Conservation (phyloP, 106 monocot species). For the Acanthochlamys bracteata region DNA sequence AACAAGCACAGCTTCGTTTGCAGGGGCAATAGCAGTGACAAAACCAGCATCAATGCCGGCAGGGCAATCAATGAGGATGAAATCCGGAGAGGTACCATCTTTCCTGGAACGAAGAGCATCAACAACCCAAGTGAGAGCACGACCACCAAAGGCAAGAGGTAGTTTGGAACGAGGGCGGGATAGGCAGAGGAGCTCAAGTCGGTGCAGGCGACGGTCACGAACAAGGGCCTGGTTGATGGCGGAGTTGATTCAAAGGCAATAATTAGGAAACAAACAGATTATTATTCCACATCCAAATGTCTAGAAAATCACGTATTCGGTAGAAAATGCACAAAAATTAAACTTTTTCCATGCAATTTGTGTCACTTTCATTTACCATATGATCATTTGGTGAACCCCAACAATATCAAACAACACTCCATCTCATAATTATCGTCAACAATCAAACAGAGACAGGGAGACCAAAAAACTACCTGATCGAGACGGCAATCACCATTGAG, state of each 20-base stretch:
- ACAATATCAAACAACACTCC: too few species aligned
- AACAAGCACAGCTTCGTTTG: slow-evolving; percentile 81
- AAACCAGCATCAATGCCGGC: slow-evolving; percentile 94
- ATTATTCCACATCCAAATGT: too few species aligned
- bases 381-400: too few species aligned
- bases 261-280: too few species aligned
- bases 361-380: too few species aligned
- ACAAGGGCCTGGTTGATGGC: slow-evolving; percentile 42
- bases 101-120: slow-evolving; percentile 46
- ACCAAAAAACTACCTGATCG: slow-evolving; percentile 11
- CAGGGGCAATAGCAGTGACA: slow-evolving; percentile 86
- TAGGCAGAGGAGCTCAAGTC: slow-evolving; percentile 62
- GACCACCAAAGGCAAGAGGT: slow-evolving; percentile 56
- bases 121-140: slow-evolving; percentile 58
- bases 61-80: slow-evolving; percentile 94
- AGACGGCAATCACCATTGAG: slow-evolving; percentile 73
- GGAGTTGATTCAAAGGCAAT: too few species aligned
- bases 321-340: too few species aligned
- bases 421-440: too few species aligned
- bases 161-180: slow-evolving; percentile 69
- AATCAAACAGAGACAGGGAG: too few species aligned
- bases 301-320: too few species aligned
- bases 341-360: too few species aligned
- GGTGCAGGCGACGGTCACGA: slow-evolving; percentile 53
- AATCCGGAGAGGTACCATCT: slow-evolving; percentile 26